Evolutionary conservation across 202 grass and related monocot species (phyloP), one percentile per base, ranked within the genome.

Genomic region (Eragrostis tef): DNA sequence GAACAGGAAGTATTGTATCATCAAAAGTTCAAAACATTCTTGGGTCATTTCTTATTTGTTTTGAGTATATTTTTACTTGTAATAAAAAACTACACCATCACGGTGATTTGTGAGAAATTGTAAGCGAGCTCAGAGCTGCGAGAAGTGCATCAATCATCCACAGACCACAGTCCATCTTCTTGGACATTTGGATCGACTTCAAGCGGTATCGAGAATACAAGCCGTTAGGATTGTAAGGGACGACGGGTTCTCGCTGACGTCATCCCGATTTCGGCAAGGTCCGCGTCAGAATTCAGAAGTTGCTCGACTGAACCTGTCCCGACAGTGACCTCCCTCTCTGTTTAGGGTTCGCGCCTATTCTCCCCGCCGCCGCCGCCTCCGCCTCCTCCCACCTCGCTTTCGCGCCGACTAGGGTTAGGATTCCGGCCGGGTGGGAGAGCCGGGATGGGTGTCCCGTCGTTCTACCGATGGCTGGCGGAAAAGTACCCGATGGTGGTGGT

Each of bases 401-500:
- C 53, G 61, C 50, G 48, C 54, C 24, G 66, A 53, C 56, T 79
- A 87, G 80, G 91, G 71, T 72, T 94, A 88, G 75, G 63, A 39
- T 79, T 73, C 63, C 61, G 21, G 79, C 81, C 17, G 59, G 48
- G 34, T 31, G 27, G 6, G 49, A 12, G 20, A 15, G 21, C 41
- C 36, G 86, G 84, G 47, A 99, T 99, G 96, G 96, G 96, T 53
- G 96, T 99, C 11, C 96, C 92, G 29, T 77, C 96, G 74, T 99
- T 99, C 86, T 99, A 99, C 87, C 86, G 92, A 12, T 99, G 96
- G 96, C 89, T 99, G 65, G 92, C 96, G 64, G 96, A 99, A 90
- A 99, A 99, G 90, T 99, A 99, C 59, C 96, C 90, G 2, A 90
- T 99, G 96, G 83, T 99, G 83, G 89, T 99, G 79, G 93, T 99